Evolutionary conservation across 176 grass and related monocot genomes (phyloP), one percentile per base, ranked within the genome.

Genomic region (Juncus effusus): DNA sequence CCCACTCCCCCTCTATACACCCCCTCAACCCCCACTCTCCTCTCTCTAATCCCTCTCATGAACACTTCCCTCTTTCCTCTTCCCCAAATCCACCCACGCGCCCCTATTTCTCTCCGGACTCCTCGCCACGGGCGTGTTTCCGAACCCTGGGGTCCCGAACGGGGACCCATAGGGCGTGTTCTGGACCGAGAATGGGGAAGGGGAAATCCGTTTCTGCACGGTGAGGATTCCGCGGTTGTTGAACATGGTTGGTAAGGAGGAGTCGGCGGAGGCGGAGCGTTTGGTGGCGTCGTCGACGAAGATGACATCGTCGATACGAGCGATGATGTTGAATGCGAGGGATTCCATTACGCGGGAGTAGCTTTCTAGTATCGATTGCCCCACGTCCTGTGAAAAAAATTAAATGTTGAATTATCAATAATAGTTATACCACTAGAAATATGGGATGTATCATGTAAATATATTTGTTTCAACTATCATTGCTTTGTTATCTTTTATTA

Each of bases 341-440:
- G 88, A 93, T 85, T 99, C 94, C 76, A 99, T 73, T 1, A 99
- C 89, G 62, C 94, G 81, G 0, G 94, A 99, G 77, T 99, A 99
- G 76, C 94, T 99, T 65, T 99, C 94, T 38, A 99, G 86, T 65
- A 99, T 99, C 3, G 94, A 99, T 38, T 99, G 88, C 2, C 94
- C 94, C 38, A 99, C 89, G 78, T 99, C 94, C 94, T 99, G 83
- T 6, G 47, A 79, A 90, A 70, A 40, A 71, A 10, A 67, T 65
- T 40, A 45, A 67, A 19, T 36, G 9, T 47, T 9, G 9, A 47
- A 47, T 47, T 9, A 47, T 47, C 44, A 47, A 47, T 47, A 47
- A 47, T 28, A 28, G 19, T 28, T 28, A 28, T 28, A 28, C 19
- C 19, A 28, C 19, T 28, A 28, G 19, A 28, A 28, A 28, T 28